phyloP scores from a whole-genome alignment of 768 basidiomycete genomes.

The Podaxis mareebaensis region DNA sequence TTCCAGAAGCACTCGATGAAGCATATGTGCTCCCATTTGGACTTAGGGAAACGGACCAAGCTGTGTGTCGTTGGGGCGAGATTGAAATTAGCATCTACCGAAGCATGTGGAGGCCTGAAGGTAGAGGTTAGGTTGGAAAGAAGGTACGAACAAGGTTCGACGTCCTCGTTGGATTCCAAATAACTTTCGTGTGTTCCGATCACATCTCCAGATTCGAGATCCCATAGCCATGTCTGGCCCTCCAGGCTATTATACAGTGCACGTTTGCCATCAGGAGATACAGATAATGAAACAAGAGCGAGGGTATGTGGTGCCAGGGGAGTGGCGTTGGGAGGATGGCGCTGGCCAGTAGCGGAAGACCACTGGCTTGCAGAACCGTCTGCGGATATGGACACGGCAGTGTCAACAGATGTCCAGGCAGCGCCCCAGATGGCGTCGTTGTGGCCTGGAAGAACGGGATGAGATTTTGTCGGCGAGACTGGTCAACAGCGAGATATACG shows the following conservation, averaged over 20 bases:
- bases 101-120: constrained; percentile 17
- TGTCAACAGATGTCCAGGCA: constrained; percentile 67
- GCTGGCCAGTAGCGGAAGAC: constrained; percentile 67
- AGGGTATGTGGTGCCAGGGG: constrained; percentile 77
- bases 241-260: constrained; percentile 84
- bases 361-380: constrained; percentile 79
- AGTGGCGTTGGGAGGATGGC: constrained; percentile 45
- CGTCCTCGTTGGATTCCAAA: constrained; percentile 52
- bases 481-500: constrained; percentile 48
- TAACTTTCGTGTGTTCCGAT: constrained; percentile 76
- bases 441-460: constrained; percentile 57
- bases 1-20: constrained; percentile 71
- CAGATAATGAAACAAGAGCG: constrained; percentile 80
- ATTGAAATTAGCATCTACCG: constrained; percentile 12
- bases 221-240: constrained; percentile 77
- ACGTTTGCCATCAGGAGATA: constrained; percentile 59
- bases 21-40: constrained; percentile 75
- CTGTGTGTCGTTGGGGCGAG: constrained; percentile 33
- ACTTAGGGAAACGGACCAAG: constrained; percentile 84
- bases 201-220: constrained; percentile 61
- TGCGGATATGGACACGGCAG: constrained; percentile 69
- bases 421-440: constrained; percentile 79
- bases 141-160: constrained; percentile 65
- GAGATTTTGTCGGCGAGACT: constrained; percentile 28
- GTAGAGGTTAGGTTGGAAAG: neutral